Percentiles rank a stretch among this genome's conserved stretches.
Evolutionary conservation across 345 rosid species (phyloP).

Genomic region (Zanthoxylum bungeanum): DNA sequence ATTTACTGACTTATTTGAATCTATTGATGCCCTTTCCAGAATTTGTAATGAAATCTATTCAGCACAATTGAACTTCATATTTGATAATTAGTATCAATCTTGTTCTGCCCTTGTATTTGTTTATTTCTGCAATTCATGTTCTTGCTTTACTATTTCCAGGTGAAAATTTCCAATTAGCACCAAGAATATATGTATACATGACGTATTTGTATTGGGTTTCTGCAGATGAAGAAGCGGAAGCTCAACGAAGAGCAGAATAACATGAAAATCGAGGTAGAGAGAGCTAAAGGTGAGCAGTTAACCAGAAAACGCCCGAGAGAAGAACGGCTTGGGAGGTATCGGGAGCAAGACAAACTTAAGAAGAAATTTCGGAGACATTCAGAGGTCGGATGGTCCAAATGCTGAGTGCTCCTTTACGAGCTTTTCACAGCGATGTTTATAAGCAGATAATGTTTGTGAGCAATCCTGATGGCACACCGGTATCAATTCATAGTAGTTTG

Average conservation of each 20-base stretch:
- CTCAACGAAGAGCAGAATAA: slow-evolving; percentile 57
- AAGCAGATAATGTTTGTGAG: not conserved
- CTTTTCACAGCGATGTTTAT: not conserved
- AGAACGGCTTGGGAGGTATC: slow-evolving; percentile 69
- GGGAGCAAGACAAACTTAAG: slow-evolving; percentile 59
- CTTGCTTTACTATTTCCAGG: not conserved
- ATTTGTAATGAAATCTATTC: not conserved
- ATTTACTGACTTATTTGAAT: not conserved
- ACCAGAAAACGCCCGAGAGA: slow-evolving; percentile 74
- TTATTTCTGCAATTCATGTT: no score
- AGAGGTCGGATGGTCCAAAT: slow-evolving; percentile 20
- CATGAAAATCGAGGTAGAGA: slow-evolving; percentile 47
- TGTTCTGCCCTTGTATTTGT: no score
- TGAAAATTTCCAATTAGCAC: not conserved
- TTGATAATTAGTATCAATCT: no score
- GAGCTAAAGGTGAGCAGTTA: slow-evolving; percentile 63
- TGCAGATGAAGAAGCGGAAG: slow-evolving; percentile 67
- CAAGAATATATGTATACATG: not conserved
- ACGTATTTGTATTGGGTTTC: not conserved
- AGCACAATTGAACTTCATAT: not conserved
- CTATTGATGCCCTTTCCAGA: not conserved
- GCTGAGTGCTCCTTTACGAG: not conserved
- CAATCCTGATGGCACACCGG: not conserved
- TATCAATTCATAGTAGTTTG: not conserved
- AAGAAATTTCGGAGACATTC: slow-evolving; percentile 44